phyloP scores from a whole-genome alignment of 805 yeast species.

The Isabelozyma heimii region DNA sequence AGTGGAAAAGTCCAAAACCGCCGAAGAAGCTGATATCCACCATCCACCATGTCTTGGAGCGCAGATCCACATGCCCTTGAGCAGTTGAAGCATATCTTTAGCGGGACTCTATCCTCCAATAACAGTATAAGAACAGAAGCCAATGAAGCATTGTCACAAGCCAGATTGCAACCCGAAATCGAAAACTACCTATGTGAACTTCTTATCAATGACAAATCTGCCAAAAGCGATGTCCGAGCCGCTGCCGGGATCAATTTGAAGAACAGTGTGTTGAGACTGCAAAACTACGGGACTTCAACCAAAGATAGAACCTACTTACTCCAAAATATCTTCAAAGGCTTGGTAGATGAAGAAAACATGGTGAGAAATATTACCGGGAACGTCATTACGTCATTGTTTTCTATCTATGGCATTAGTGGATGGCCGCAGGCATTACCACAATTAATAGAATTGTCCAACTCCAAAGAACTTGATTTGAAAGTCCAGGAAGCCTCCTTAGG shows the following conservation, averaged over 20 bases:
- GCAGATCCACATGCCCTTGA: conserved; percentile 61
- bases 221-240: conserved; percentile 65
- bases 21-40: no score
- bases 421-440: conserved; percentile 80
- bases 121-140: conserved; percentile 59
- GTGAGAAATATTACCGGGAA: conserved; percentile 89
- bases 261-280: conserved; percentile 54
- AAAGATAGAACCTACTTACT: conserved; percentile 32
- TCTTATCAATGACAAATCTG: conserved; percentile 50
- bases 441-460: conserved; percentile 57
- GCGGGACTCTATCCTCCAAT: conserved; percentile 67
- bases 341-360: conserved; percentile 52
- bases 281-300: conserved; percentile 19
- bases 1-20: no score
- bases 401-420: conserved; percentile 59
- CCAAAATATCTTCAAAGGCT: conserved; percentile 50
- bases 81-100: conserved; percentile 65
- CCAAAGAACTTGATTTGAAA: conserved; percentile 5
- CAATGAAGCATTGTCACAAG: conserved; percentile 67
- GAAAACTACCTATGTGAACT: conserved; percentile 76
- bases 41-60: conserved; percentile 52
- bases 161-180: conserved; percentile 70
- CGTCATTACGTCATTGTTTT: conserved; percentile 79
- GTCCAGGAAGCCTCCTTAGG: conserved; percentile 75
- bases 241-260: conserved; percentile 87